Evolutionary conservation across 2,329 filamentous ascomycete genomes (phyloP).

Genomic region (Colletotrichum horii): DNA sequence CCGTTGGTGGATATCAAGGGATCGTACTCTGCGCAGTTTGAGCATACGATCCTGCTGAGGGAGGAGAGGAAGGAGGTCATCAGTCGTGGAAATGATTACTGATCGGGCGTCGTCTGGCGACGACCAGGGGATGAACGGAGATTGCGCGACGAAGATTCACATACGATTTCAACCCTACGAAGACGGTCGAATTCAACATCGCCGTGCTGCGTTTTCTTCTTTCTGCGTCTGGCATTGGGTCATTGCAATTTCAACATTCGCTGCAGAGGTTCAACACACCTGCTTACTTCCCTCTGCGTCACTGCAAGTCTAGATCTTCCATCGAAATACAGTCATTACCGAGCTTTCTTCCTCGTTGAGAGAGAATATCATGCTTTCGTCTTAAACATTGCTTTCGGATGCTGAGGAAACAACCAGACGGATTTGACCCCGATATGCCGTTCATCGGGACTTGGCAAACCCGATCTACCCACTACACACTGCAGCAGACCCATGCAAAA

Average conservation of each 20-base stretch:
- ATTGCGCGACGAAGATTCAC: background rate
- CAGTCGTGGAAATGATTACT: slow-evolving; percentile 59
- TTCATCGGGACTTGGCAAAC: background rate
- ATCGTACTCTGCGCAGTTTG: slow-evolving; percentile 69
- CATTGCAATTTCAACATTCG: background rate
- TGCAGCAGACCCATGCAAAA: background rate
- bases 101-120: background rate
- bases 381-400: accelerated
- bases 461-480: background rate
- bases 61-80: slow-evolving; percentile 54
- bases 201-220: background rate
- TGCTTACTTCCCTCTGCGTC: background rate
- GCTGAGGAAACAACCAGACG: background rate
- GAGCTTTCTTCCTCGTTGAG: accelerated
- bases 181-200: background rate
- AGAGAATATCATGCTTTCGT: background rate
- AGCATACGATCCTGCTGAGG: slow-evolving; percentile 58
- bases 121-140: background rate
- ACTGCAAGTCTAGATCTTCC: background rate
- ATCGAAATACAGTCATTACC: background rate
- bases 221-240: background rate
- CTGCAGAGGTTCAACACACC: background rate
- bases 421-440: background rate
- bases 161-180: background rate
- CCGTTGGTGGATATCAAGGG: slow-evolving; percentile 63